phyloP scores from a whole-genome alignment of 768 basidiomycete genomes.

The Tephrocybe sp. region DNA sequence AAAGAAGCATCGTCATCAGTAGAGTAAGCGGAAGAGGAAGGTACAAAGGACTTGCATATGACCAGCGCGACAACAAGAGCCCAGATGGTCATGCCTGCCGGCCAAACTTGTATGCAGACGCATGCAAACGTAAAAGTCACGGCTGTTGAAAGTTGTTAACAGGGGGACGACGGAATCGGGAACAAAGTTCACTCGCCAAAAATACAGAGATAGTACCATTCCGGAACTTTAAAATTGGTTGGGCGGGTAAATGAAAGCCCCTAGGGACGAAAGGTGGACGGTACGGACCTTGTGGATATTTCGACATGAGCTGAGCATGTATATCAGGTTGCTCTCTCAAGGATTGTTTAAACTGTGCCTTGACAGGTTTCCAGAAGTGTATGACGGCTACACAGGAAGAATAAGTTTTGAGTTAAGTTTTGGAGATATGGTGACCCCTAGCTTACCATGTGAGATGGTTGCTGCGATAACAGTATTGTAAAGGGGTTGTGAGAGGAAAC shows the following conservation, averaged over 20 bases:
- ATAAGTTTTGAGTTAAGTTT: not conserved
- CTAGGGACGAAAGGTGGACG: not conserved
- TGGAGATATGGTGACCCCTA: not conserved
- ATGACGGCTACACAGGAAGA: slow-evolving; percentile 35
- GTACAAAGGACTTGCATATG: slow-evolving; percentile 31
- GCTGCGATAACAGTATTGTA: slow-evolving; percentile 21
- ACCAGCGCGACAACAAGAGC: slow-evolving; percentile 54
- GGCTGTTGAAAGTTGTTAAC: slow-evolving; percentile 24
- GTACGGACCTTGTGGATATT: slow-evolving; percentile 44
- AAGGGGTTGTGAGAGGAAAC: not conserved
- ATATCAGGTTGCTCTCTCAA: slow-evolving; percentile 59
- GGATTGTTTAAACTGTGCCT: slow-evolving; percentile 48
- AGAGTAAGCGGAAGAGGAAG: not conserved
- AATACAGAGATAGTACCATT: slow-evolving; percentile 62
- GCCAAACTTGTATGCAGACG: slow-evolving; percentile 62
- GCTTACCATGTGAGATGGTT: slow-evolving; percentile 45
- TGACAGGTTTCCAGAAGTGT: slow-evolving; percentile 59
- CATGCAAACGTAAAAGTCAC: slow-evolving; percentile 62
- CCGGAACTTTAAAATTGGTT: slow-evolving; percentile 42
- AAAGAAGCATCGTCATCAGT: not conserved
- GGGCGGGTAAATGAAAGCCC: not conserved
- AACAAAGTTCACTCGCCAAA: slow-evolving; percentile 30
- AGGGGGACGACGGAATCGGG: not conserved
- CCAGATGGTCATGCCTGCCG: slow-evolving; percentile 70
- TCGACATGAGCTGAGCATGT: slow-evolving; percentile 58